These are phyloP conservation scores for Fusarium pininemorale DNA, from an alignment of 2,329 filamentous ascomycete species.

Conservation along the genomic window DNA sequence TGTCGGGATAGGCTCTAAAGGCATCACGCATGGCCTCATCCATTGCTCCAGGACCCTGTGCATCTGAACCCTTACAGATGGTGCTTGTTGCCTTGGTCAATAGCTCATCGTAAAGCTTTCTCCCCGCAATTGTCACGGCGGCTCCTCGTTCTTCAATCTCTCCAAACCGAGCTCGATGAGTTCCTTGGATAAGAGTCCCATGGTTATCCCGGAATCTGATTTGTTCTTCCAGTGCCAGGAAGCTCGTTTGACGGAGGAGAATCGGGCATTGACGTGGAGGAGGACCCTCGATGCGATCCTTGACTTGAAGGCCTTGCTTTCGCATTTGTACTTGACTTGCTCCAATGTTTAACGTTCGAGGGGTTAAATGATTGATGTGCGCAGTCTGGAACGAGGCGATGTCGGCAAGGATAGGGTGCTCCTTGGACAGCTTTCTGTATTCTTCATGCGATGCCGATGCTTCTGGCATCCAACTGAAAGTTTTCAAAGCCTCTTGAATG, in stretches of 20 bases:
- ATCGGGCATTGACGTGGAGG: conserved; percentile 55
- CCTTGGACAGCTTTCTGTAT: conserved; percentile 52
- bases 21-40: conserved; percentile 36
- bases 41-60: background rate
- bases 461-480: conserved; percentile 57
- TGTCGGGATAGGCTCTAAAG: conserved; percentile 54
- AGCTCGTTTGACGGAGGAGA: conserved; percentile 62
- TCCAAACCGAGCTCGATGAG: conserved; percentile 60
- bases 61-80: background rate
- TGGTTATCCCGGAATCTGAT: conserved; percentile 49
- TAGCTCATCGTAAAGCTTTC: conserved; percentile 56
- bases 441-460: conserved; percentile 51
- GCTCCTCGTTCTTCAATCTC: conserved; percentile 62
- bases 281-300: conserved; percentile 61
- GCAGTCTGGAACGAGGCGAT: conserved; percentile 52
- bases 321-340: conserved; percentile 55
- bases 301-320: conserved; percentile 51
- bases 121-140: conserved; percentile 56
- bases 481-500: conserved; percentile 53
- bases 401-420: conserved; percentile 59
- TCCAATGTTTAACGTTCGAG: conserved; percentile 59
- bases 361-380: conserved; percentile 64
- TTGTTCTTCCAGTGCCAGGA: conserved; percentile 58
- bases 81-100: conserved; percentile 44
- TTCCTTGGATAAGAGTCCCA: conserved; percentile 42